phyloP scores from a whole-genome alignment of 169 alveolate species.

The Toxoplasma gondii region DNA sequence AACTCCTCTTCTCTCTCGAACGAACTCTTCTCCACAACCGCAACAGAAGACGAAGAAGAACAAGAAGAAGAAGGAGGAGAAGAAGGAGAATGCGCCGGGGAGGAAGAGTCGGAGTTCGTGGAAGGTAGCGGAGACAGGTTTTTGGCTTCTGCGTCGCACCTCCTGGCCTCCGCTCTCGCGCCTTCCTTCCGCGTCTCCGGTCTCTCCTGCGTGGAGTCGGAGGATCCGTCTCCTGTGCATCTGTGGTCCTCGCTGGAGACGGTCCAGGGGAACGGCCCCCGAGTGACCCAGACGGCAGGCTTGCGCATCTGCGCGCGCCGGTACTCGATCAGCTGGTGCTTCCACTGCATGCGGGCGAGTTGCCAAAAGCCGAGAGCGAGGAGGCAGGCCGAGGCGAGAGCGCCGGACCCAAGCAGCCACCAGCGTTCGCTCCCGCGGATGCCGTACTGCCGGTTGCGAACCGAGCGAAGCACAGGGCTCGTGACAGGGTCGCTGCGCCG shows the following conservation, averaged over 20 bases:
- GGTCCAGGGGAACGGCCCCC: slow-evolving; percentile 67
- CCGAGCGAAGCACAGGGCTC: slow-evolving; percentile 81
- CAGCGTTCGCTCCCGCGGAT: slow-evolving; percentile 83
- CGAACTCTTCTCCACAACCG: background rate
- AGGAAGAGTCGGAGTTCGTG: background rate
- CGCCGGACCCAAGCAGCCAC: slow-evolving; percentile 74
- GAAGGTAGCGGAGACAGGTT: background rate
- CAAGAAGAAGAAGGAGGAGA: background rate
- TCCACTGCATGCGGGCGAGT: slow-evolving; percentile 80
- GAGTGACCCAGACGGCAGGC: slow-evolving; percentile 58
- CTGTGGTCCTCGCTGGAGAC: too few species aligned
- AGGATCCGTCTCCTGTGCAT: too few species aligned
- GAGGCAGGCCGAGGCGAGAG: slow-evolving; percentile 50
- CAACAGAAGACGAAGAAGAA: slow-evolving; percentile 12
- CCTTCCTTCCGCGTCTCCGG: too few species aligned
- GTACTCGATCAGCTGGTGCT: slow-evolving; percentile 75
- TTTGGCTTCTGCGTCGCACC: too few species aligned
- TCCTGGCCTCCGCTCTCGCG: too few species aligned
- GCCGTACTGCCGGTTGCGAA: slow-evolving; percentile 82
- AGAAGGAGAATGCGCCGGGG: background rate
- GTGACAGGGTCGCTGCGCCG: slow-evolving; percentile 77
- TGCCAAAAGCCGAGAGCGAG: slow-evolving; percentile 86
- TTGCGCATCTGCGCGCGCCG: slow-evolving; percentile 70
- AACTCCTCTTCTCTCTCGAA: background rate
- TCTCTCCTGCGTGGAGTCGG: too few species aligned